Evolutionary conservation across 1,284 basidiomycete genomes (phyloP).

Genomic region (Sphaerobolus stellatus): DNA sequence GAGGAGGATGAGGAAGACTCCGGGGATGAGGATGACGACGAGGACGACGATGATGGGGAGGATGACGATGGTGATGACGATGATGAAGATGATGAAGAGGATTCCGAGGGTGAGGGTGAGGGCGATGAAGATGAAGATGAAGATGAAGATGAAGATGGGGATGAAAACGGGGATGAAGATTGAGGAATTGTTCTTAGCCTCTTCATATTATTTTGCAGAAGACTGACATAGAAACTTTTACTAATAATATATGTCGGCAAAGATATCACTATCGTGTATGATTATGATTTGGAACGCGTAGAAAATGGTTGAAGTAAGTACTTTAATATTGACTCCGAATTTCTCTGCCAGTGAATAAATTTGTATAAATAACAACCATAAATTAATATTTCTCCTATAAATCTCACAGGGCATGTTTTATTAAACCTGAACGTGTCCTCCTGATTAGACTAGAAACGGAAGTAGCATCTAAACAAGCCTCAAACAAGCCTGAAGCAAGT

Average conservation of each 20-base stretch:
- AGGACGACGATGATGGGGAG: background rate
- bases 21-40: background rate
- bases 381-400: too few species aligned
- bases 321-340: too few species aligned
- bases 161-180: background rate
- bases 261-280: background rate
- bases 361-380: too few species aligned
- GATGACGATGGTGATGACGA: background rate
- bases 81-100: background rate
- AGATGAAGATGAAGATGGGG: background rate
- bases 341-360: too few species aligned
- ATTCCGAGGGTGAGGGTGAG: background rate
- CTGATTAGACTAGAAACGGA: too few species aligned
- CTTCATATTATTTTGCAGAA: background rate
- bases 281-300: background rate
- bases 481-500: too few species aligned
- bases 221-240: background rate
- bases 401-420: too few species aligned
- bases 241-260: background rate
- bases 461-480: too few species aligned
- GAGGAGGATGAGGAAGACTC: background rate
- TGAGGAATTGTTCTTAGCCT: background rate
- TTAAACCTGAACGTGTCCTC: too few species aligned
- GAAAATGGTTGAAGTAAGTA: too few species aligned
- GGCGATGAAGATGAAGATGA: background rate